Evolutionary conservation across 352 stramenopile species (phyloP), one percentile per base, ranked within the genome.

Genomic region (Elongisporangium undulatum): DNA sequence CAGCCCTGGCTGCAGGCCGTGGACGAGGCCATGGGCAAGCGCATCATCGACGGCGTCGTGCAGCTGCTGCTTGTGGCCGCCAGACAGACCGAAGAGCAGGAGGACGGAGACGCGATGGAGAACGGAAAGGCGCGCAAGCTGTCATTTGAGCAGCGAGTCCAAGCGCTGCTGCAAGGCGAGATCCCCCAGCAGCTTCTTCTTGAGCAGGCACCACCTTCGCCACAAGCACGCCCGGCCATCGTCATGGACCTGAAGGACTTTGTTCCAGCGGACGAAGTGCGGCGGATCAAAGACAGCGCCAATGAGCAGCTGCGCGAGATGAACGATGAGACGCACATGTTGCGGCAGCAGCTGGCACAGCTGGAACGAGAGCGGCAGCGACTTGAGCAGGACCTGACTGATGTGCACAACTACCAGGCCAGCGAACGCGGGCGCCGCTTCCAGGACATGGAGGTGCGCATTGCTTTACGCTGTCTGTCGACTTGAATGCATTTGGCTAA

Each of bases 171-270:
- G 26, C 55, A 64, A 49, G 79, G 75, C 5, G 64, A 82, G 55
- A 57, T 85, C 49, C 73, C 75, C 12, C 68, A 84, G 52, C 56
- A 67, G 38, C 34, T 78, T 10, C 41, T 89, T 4, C n/a, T n/a
- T n/a, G 21, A 71, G 34, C 21, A 52, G 60, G 19, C 45, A 53
- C 34, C 55, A 58, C 26, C 3, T 64, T 77, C 21, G 65, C 63
- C 51, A 65, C 53, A 29, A 39, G 58, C 66, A 1, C 54, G 54
- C 1, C 38, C 62, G 20, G 64, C 75, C 1, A 26, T 81, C 16
- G 70, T 88, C 49, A 82, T 87, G 70, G 77, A 89, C 48, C 73
- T 87, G 5, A 82, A 86, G 53, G 81, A 90, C 34, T 89, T 89
- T 61, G 74, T 90, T 17, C 71, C 70, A 2, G 61, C 85, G 54